Conservation (phyloP, 345 rosid species). For the Brassica juncea region DNA sequence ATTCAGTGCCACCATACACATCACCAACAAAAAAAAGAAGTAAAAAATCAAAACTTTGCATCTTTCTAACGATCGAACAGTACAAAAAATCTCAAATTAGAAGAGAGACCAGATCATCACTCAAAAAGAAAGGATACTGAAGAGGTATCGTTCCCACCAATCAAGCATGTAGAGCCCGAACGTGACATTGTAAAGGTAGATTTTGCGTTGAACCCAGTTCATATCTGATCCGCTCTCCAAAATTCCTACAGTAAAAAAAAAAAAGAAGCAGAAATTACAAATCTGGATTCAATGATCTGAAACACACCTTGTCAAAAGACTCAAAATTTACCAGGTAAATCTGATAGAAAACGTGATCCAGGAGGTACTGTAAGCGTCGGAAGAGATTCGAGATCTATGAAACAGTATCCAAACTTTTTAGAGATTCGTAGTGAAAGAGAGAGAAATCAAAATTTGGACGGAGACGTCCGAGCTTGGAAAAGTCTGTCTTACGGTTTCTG, state of each 20-base stretch:
- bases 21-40: not conserved
- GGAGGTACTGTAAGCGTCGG: not conserved
- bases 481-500: conserved; percentile 1
- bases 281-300: conserved; percentile 8
- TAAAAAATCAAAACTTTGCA: conserved; percentile 18
- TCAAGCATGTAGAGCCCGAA: conserved; percentile 98
- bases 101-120: not conserved
- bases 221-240: conserved; percentile 54
- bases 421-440: conserved; percentile 1
- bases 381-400: conserved; percentile 27
- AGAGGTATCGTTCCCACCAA: conserved; percentile 98
- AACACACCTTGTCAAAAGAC: too few relatives aligned
- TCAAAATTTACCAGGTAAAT: conserved; percentile 8
- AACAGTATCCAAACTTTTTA: not conserved
- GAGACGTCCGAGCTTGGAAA: conserved; percentile 24
- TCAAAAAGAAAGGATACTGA: conserved; percentile 42
- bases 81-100: not conserved
- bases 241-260: not conserved
- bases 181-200: conserved; percentile 93
- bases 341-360: not conserved
- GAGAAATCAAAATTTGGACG: conserved; percentile 24
- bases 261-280: not conserved
- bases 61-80: not conserved
- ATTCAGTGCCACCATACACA: not conserved
- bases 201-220: conserved; percentile 97